These are phyloP conservation scores for Kurtzmaniella fragi DNA, from an alignment of 805 yeast genomes.

Conservation along the genomic window DNA sequence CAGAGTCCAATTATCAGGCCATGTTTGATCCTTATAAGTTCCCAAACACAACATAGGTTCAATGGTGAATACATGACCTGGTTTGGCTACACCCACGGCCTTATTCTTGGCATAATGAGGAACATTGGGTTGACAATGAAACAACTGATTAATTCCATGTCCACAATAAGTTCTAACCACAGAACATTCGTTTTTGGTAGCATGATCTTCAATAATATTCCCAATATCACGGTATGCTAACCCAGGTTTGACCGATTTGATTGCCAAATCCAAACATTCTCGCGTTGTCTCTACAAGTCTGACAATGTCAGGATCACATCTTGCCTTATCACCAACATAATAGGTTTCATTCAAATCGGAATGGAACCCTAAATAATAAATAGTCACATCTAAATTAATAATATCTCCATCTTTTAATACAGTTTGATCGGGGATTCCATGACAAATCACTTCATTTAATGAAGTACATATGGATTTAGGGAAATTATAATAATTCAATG, in stretches of 20 bases:
- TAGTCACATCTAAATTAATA: conserved; percentile 81
- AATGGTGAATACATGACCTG: conserved; percentile 94
- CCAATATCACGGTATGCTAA: conserved; percentile 82
- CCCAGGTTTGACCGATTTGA: conserved; percentile 86
- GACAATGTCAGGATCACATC: conserved; percentile 72
- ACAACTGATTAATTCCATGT: conserved; percentile 82
- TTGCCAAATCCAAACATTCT: conserved; percentile 81
- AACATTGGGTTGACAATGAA: conserved; percentile 89
- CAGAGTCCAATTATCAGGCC: conserved; percentile 99
- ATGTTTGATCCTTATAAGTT: conserved; percentile 66
- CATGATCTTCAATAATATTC: conserved; percentile 81
- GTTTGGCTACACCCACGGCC: conserved; percentile 88
- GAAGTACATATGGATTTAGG: conserved; percentile 93
- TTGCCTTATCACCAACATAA: conserved; percentile 89
- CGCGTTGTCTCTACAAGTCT: conserved; percentile 85
- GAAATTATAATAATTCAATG: conserved; percentile 88
- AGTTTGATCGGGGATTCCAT: conserved; percentile 93
- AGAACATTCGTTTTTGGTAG: conserved; percentile 69
- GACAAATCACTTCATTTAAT: conserved; percentile 92
- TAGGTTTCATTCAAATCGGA: conserved; percentile 95
- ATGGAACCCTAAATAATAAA: conserved; percentile 85
- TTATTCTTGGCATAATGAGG: conserved; percentile 95
- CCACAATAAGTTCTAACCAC: conserved; percentile 92
- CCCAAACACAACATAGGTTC: conserved; percentile 97
- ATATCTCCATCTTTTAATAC: conserved; percentile 91